phyloP scores from a whole-genome alignment of 148 eudicot genomes.

The Dianthus caryophyllus region DNA sequence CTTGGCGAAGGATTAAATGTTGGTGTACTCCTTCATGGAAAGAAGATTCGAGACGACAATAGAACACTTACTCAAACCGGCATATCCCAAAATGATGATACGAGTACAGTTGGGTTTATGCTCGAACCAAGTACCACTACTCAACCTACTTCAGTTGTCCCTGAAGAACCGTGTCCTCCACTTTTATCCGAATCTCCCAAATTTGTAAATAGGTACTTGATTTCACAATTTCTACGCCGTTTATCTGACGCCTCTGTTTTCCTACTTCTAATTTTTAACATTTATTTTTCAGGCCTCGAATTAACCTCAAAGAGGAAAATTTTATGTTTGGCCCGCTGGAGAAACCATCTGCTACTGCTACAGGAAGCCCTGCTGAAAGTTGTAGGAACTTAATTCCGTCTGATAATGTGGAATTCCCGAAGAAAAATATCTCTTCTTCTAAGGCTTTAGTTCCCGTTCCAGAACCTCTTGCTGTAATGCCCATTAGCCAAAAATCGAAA shows the following conservation, averaged over 20 bases:
- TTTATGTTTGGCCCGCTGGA: conserved; percentile 20
- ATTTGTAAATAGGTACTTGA: conserved; percentile 47
- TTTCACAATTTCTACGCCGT: neutral
- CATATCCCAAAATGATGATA: conserved; percentile 50
- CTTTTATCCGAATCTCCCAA: conserved; percentile 37
- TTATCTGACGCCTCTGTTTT: neutral
- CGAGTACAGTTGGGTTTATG: conserved; percentile 60
- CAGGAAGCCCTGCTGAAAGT: conserved; percentile 28
- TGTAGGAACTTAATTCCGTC: conserved; percentile 41
- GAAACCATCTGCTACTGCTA: conserved; percentile 30
- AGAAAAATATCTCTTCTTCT: conserved; percentile 34
- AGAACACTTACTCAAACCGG: conserved; percentile 79
- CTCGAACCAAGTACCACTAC: conserved; percentile 24
- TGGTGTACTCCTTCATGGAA: conserved; percentile 82
- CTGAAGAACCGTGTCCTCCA: conserved; percentile 37
- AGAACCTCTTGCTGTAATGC: conserved; percentile 53
- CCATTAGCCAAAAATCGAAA: conserved; percentile 50
- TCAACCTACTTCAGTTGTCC: conserved; percentile 32
- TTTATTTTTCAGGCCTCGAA: conserved; percentile 19
- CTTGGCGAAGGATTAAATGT: conserved; percentile 74
- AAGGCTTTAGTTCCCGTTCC: conserved; percentile 61
- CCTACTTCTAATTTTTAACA: neutral
- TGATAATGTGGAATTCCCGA: conserved; percentile 26
- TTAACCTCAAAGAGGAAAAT: conserved; percentile 16
- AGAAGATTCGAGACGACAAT: conserved; percentile 77